A percentile compares a stretch with the other conserved stretches of the same genome.
These are phyloP conservation scores for Strigomonas galati DNA, from an alignment of 208 protist species.

Conservation along the genomic window DNA sequence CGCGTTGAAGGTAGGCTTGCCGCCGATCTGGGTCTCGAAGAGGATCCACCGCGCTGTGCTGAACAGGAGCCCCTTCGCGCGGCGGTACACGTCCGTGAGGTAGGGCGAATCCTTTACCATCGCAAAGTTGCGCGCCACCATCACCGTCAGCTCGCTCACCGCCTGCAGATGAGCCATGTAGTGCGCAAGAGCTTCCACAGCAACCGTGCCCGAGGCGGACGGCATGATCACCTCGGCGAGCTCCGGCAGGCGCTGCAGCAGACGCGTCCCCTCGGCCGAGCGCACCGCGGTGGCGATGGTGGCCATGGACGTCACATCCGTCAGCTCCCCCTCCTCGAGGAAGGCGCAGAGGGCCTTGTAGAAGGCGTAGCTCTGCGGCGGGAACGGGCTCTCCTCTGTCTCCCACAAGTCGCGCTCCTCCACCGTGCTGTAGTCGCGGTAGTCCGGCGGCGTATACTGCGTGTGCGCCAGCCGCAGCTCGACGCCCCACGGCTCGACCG, in stretches of 20 bases:
- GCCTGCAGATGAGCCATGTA: constrained; percentile 71
- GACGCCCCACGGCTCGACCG: constrained; percentile 54
- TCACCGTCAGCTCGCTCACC: constrained; percentile 63
- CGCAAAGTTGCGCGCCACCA: constrained; percentile 53
- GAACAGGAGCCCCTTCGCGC: constrained; percentile 62
- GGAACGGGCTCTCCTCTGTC: background rate
- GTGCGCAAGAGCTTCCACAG: constrained; percentile 23
- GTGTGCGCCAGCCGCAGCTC: constrained; percentile 71
- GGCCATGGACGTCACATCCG: constrained; percentile 17
- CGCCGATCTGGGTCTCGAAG: constrained; percentile 62
- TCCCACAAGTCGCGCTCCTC: constrained; percentile 26
- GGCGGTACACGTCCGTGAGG: constrained; percentile 54
- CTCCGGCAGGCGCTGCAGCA: constrained; percentile 6
- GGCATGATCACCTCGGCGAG: background rate
- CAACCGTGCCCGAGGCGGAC: background rate
- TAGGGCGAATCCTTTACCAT: constrained; percentile 64
- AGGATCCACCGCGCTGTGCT: constrained; percentile 74
- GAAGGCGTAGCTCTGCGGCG: constrained; percentile 62
- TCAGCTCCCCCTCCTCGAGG: constrained; percentile 30
- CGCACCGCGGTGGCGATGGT: constrained; percentile 27
- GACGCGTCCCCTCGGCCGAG: constrained; percentile 30
- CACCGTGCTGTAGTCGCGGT: constrained; percentile 64
- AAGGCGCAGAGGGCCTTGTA: constrained; percentile 71
- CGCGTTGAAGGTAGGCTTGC: constrained; percentile 35
- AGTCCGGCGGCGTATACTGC: constrained; percentile 73